Evolutionary conservation across 1,284 basidiomycete species (phyloP), one percentile per base, ranked within the genome.

Genomic region (Ganoderma leucocontextum): DNA sequence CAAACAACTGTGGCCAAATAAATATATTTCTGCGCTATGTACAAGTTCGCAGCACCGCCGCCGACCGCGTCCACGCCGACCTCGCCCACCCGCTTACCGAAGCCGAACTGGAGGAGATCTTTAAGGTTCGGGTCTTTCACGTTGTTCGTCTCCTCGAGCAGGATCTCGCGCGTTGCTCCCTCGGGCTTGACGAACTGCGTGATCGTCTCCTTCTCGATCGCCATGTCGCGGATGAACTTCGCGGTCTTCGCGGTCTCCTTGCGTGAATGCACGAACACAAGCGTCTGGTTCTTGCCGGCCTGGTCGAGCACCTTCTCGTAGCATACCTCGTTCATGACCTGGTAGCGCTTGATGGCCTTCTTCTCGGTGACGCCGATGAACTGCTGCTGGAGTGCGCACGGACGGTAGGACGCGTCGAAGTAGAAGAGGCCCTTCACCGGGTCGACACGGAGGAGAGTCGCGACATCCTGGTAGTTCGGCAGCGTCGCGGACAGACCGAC

Each of bases 161-260:
- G 81, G 68, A 98, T 95, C 81, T 97, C 96, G 35, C 95, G 88
- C 0, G 92, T 93, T 0, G 95, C 95, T 2, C 92, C 92, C 72
- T 97, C 95, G 1, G 96, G 93, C 77, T 93, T 94, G 79, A 99
- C 94, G 77, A 99, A 98, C 76, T 96, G 93, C 0, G 94, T 94
- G 74, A 99, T 95, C 0, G 95, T 97, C 82, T 98, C 96, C 84
- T 95, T 95, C 82, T 99, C 97, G 76, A 99, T 91, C 0, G 97
- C 97, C 86, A 91, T 91, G 79, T 99, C 97, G 33, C 97, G 89
- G 49, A 99, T 87, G 82, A 97, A 98, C 77, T 91, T 93, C 35
- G 97, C 97, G 0, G 98, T 99, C 85, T 99, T 99, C 44, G 95
- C 95, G 0, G 98, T 99, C 83, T 98, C 96, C 82, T 99, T 99